Evolutionary conservation across 1,139 yeast genomes (phyloP).

Genomic region (Saccharomyces hybrid): DNA sequence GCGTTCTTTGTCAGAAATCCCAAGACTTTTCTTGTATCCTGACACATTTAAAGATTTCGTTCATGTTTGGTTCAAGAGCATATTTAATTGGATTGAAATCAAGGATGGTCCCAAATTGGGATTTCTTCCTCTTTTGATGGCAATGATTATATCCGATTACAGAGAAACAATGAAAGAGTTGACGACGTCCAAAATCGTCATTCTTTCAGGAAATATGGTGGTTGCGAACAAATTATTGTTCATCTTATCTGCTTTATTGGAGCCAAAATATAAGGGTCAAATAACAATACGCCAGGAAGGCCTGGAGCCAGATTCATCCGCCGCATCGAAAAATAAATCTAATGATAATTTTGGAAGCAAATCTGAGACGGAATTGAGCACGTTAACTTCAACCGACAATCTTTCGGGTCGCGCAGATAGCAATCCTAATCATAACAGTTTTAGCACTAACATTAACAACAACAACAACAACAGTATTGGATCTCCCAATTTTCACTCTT

Average conservation of each 20-base stretch:
- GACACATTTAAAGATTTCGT: conserved; percentile 23
- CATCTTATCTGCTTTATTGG: conserved; percentile 42
- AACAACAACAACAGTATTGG: background rate
- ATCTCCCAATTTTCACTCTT: background rate
- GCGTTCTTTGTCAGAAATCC: conserved; percentile 27
- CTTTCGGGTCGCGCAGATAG: background rate
- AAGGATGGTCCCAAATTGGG: conserved; percentile 42
- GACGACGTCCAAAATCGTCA: conserved; percentile 39
- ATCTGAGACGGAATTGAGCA: background rate
- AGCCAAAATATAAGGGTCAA: conserved; percentile 20
- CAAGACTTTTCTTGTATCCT: conserved; percentile 33
- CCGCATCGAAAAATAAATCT: background rate
- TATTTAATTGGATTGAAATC: conserved; percentile 53
- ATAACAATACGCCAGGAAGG: conserved; percentile 5
- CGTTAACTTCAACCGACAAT: background rate
- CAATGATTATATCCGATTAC: conserved; percentile 39
- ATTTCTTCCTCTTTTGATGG: conserved; percentile 40
- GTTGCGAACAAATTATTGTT: conserved; percentile 54
- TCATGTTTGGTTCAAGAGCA: conserved; percentile 49
- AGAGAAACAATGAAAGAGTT: conserved; percentile 28
- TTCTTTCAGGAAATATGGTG: conserved; percentile 53
- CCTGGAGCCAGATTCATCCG: background rate
- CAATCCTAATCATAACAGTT: background rate
- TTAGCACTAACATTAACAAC: too few relatives aligned
- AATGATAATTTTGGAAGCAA: background rate